Base-by-base conservation (phyloP, 371 early-diverging fungal species). In the Nematocida homosporus region DNA sequence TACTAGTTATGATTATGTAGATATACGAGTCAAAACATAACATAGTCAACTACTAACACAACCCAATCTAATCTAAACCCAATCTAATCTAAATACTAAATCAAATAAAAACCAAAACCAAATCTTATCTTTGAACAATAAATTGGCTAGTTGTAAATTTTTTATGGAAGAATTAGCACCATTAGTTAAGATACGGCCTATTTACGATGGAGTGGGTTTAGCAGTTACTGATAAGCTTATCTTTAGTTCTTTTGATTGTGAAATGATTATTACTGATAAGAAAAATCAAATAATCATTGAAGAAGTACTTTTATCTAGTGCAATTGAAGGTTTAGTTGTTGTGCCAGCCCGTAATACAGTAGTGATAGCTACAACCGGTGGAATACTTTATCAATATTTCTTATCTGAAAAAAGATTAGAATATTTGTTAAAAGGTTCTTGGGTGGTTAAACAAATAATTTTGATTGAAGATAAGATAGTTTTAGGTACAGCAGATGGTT, bases 401-500 rank as follows among this genome's bases (percentile, higher is more conserved):
- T 6, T 38, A 63, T 27, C 8, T 29, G 38, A 47, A 18, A 25
- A 38, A 5, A 38, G 6, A 6, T 38, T 63, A 44, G 63, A 63
- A 44, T 63, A 63, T 38, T 25, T 63, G 10, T 10, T 63, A 38
- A 63, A 63, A 63, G 63, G 27, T 25, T 16, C 23, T 27, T 5
- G 13, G 6, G 4, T 63, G 30, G 30, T 63, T 16, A 63, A 40
- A 40, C 23, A 4, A 38, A 63, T 63, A 51, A 29, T 6, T 10
- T 8, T 18, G 47, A 48, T 29, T 37, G 5, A 38, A 5, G 47
- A 5, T 4, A 6, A 40, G 29, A 29, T 63, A 29, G 63, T 35
- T 25, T 0, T 59, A 3, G 75, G 75, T 13, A 61, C 61, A 18
- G 40, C 75, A 6, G 75, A 72, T 3, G 75, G 75, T 4, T 20